Conservation (phyloP, 768 basidiomycete genomes). For the Lactarius akahatsu region DNA sequence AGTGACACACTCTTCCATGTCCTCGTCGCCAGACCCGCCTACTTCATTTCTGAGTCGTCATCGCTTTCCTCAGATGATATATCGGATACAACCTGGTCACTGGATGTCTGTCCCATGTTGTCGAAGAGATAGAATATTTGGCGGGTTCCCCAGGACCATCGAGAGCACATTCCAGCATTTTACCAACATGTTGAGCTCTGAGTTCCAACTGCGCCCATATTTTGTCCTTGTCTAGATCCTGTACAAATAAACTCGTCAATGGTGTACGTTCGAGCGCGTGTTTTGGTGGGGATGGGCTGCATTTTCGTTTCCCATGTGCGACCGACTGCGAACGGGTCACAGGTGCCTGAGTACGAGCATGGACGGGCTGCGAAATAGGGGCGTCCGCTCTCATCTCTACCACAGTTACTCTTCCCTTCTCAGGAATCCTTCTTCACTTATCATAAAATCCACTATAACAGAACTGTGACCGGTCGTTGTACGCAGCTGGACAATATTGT, state of each 20-base stretch:
- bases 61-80: conserved; percentile 14
- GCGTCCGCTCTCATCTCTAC: too few relatives aligned
- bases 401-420: too few relatives aligned
- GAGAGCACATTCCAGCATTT: conserved; percentile 63
- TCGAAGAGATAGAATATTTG: conserved; percentile 35
- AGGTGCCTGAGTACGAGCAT: conserved; percentile 49
- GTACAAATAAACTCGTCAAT: conserved; percentile 66
- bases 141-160: conserved; percentile 46
- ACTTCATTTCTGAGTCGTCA: conserved; percentile 36
- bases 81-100: conserved; percentile 33
- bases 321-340: conserved; percentile 69
- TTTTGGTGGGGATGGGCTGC: conserved; percentile 37
- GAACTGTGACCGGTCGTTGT: too few relatives aligned
- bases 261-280: conserved; percentile 60
- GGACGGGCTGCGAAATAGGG: too few relatives aligned
- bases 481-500: too few relatives aligned
- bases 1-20: conserved; percentile 33
- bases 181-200: conserved; percentile 65
- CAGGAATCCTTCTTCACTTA: too few relatives aligned
- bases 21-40: conserved; percentile 31
- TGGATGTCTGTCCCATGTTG: conserved; percentile 33
- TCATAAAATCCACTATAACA: too few relatives aligned
- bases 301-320: conserved; percentile 45
- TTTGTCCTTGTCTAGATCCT: conserved; percentile 82
- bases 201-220: conserved; percentile 95